phyloP scores from a whole-genome alignment of 2,329 filamentous ascomycete species.

The Aspergillus pseudotamarii region DNA sequence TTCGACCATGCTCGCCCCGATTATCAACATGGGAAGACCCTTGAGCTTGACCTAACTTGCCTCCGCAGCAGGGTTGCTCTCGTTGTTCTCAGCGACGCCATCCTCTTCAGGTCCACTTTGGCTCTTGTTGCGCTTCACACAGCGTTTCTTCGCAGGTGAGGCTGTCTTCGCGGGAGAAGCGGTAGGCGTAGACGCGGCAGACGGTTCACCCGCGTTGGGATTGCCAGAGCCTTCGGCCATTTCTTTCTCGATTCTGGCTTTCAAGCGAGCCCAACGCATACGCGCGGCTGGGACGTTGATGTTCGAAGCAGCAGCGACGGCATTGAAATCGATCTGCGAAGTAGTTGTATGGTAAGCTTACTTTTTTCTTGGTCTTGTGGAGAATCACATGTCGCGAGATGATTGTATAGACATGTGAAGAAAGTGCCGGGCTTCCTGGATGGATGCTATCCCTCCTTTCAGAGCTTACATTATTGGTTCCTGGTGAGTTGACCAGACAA shows the following conservation, averaged over 20 bases:
- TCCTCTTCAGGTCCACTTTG: not conserved
- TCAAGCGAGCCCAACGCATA: constrained; percentile 21
- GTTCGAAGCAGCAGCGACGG: constrained; percentile 16
- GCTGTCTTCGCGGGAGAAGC: not conserved
- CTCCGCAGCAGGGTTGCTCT: not conserved
- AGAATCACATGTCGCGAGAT: not conserved
- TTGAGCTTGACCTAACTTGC: not conserved
- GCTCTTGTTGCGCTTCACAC: not conserved
- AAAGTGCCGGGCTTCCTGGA: not conserved
- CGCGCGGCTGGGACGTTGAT: constrained; percentile 18
- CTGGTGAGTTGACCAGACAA: constrained; percentile 42
- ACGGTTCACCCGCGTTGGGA: constrained; percentile 6
- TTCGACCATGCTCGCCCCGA: not conserved
- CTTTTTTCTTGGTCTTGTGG: not conserved
- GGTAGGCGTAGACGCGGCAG: not conserved
- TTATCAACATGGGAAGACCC: not conserved
- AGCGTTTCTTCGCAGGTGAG: not conserved
- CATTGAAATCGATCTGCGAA: constrained; percentile 43
- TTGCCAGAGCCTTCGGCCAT: constrained; percentile 13
- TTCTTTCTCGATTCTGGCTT: constrained; percentile 14
- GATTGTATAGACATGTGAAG: not conserved
- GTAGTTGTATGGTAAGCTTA: not conserved
- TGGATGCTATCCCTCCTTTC: too few species aligned
- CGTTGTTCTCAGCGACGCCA: not conserved
- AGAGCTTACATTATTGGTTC: constrained; percentile 39